Conservation (phyloP, 2,329 filamentous ascomycete genomes). For the Chlorencoelia australis region DNA sequence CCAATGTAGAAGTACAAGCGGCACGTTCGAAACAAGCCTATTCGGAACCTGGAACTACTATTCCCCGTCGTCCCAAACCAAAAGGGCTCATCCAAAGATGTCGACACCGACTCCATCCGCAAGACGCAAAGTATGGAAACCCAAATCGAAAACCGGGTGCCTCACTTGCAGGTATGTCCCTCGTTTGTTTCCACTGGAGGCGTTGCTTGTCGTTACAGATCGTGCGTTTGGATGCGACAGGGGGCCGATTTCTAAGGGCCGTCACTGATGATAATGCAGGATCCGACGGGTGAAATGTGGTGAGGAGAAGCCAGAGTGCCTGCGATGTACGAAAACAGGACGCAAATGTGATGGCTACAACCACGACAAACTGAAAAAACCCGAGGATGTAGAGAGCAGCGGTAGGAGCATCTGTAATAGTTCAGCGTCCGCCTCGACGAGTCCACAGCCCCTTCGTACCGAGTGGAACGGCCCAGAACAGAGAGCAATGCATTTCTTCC, state of each 20-base stretch:
- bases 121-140: conserved; percentile 21
- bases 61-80: no score
- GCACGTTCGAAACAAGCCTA: no score
- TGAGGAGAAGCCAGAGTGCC: conserved; percentile 22
- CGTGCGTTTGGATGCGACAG: no score
- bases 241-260: neutral
- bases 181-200: neutral
- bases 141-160: conserved; percentile 21
- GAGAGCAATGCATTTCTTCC: conserved; percentile 17
- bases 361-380: neutral
- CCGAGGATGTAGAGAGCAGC: neutral
- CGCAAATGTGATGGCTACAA: conserved; percentile 24
- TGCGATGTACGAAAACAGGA: conserved; percentile 21
- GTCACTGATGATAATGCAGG: conserved; percentile 10
- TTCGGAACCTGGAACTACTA: no score
- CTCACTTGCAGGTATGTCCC: conserved; percentile 22
- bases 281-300: conserved; percentile 25
- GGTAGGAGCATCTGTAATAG: neutral
- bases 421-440: neutral
- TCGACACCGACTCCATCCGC: neutral
- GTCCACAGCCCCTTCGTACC: neutral
- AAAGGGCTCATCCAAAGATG: neutral
- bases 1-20: no score
- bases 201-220: neutral
- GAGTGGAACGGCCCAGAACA: conserved; percentile 2